Base-by-base conservation (phyloP, 305 asterid species). In the Fraxinus ornus region DNA sequence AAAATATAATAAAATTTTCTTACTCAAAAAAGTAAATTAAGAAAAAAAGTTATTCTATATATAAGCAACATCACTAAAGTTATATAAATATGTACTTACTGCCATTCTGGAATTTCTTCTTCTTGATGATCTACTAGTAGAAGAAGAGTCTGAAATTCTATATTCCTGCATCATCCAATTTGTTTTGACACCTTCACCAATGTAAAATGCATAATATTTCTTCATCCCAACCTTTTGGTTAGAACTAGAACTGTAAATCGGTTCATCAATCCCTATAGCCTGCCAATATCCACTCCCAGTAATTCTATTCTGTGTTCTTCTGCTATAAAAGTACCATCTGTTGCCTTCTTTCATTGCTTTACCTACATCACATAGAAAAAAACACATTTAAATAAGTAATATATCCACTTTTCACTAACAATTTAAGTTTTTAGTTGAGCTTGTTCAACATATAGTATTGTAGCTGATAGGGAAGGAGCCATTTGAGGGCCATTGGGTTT, bases 261-360 rank as follows among this genome's bases (percentile, higher is more conserved):
- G 89, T 44, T 96, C 98, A 33, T 96, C 98, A 36, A 80, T 89
- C 9, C 97, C 99, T 13, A 87, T 19, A 10, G 91, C 62, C 72
- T 89, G 90, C 99, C 99, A 96, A 44, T 86, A 94, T 49, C 99
- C 99, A 35, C 97, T 96, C 9, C 82, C 92, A 0, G 90, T 90
- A 0, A 90, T 78, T 81, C 99, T 87, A 72, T 83, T 92, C 1
- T 88, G 90, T 22, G 98, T 88, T 79, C 93, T 94, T 87, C 99
- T 81, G 85, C 98, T 94, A 79, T 92, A 96, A 79, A 87, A 96
- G 80, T 96, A 96, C 97, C 97, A 96, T 82, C 91, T 94, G 79
- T 89, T 92, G 3, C 98, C 98, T 87, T 96, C 99, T 5, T 76
- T 90, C 98, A 96, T 96, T 77, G 99, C 98, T 83, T 93, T 93